Percentiles rank a stretch among this genome's conserved stretches.
These are phyloP conservation scores for Kodamaea neixiangensis DNA, from an alignment of 805 yeast genomes.

Conservation along the genomic window DNA sequence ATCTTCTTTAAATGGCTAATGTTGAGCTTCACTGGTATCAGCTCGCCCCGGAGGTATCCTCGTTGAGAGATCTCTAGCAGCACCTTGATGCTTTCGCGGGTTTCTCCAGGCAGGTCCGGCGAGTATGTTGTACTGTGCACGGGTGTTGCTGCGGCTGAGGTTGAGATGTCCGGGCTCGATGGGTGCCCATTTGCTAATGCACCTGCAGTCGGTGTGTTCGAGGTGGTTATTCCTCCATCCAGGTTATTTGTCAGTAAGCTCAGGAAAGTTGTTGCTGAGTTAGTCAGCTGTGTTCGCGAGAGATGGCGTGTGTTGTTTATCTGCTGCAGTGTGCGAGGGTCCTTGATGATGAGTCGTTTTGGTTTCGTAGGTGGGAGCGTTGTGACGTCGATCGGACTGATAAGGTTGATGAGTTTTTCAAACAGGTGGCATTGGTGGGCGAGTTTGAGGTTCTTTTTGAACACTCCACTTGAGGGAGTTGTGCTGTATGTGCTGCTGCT, in stretches of 20 bases:
- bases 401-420: slow-evolving; percentile 58
- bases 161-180: slow-evolving; percentile 26
- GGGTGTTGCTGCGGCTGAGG: neutral
- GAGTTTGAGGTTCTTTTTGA: neutral
- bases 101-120: neutral
- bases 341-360: slow-evolving; percentile 61
- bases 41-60: slow-evolving; percentile 80
- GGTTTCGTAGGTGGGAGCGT: slow-evolving; percentile 66
- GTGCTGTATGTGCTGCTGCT: neutral
- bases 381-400: slow-evolving; percentile 76
- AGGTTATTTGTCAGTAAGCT: neutral
- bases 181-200: slow-evolving; percentile 21
- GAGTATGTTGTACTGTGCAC: neutral
- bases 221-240: slow-evolving; percentile 14
- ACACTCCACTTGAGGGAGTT: neutral
- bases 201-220: slow-evolving; percentile 34
- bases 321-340: slow-evolving; percentile 35
- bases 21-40: slow-evolving; percentile 67
- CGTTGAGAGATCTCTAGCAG: slow-evolving; percentile 47
- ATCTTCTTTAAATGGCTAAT: slow-evolving; percentile 71
- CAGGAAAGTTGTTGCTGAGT: neutral
- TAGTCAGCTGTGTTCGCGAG: slow-evolving; percentile 36
- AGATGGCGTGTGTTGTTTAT: slow-evolving; percentile 19
- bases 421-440: slow-evolving; percentile 22
- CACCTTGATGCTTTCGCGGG: slow-evolving; percentile 28